Conservation (phyloP, 805 yeast species). For the Candida pseudofarinosa region DNA sequence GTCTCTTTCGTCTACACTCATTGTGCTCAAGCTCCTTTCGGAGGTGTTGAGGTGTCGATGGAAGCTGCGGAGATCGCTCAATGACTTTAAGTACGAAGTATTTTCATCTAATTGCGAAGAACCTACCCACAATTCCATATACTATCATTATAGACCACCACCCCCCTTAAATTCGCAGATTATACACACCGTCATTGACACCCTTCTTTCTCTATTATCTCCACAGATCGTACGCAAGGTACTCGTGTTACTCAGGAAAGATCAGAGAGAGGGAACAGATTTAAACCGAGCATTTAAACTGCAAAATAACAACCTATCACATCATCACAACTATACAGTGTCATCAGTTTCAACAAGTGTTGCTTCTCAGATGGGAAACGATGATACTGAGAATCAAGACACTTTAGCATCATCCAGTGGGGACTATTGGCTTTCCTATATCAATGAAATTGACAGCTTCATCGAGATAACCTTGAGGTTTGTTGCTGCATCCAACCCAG, state of each 20-base stretch:
- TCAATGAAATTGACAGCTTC: slow-evolving; percentile 30
- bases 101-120: slow-evolving; percentile 7
- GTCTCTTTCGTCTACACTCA: slow-evolving; percentile 26
- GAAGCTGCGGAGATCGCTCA: slow-evolving; percentile 17
- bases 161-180: slow-evolving; percentile 16
- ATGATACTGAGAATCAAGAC: not conserved
- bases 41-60: slow-evolving; percentile 26
- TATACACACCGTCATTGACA: slow-evolving; percentile 22
- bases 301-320: not conserved
- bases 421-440: slow-evolving; percentile 3
- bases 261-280: not conserved
- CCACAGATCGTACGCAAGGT: slow-evolving; percentile 25
- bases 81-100: slow-evolving; percentile 7
- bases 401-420: not conserved
- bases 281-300: not conserved
- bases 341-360: not conserved
- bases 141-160: slow-evolving; percentile 28
- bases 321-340: slow-evolving; percentile 2
- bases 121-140: slow-evolving; percentile 20
- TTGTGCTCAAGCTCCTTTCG: slow-evolving; percentile 28
- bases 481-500: slow-evolving; percentile 35
- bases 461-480: slow-evolving; percentile 28
- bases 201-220: slow-evolving; percentile 26
- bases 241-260: slow-evolving; percentile 20
- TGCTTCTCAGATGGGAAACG: not conserved